Conservation (phyloP, 495 filamentous ascomycete species). For the Hypomontagnella submonticulosa region DNA sequence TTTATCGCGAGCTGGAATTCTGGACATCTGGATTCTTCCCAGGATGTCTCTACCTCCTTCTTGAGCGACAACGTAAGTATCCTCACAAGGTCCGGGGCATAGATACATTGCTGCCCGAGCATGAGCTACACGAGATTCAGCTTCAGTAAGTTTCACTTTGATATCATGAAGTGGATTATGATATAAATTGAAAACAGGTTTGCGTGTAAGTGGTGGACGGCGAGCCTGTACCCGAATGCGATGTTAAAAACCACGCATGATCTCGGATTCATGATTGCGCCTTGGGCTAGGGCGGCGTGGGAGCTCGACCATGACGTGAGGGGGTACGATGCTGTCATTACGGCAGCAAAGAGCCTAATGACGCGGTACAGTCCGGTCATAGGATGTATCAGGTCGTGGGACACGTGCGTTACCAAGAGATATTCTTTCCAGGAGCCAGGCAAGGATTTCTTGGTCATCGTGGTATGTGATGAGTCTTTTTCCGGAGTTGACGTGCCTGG, state of each 20-base stretch:
- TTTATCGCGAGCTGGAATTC: slow-evolving; percentile 53
- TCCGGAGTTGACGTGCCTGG: background rate
- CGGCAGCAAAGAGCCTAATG: slow-evolving; percentile 53
- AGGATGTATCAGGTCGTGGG: slow-evolving; percentile 55
- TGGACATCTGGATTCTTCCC: slow-evolving; percentile 62
- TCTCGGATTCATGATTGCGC: slow-evolving; percentile 59
- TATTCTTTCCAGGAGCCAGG: slow-evolving; percentile 39
- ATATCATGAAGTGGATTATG: background rate
- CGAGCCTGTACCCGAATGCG: slow-evolving; percentile 52
- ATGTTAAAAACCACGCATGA: slow-evolving; percentile 55
- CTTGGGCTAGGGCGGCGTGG: slow-evolving; percentile 53
- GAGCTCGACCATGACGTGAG: slow-evolving; percentile 47
- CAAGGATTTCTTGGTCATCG: slow-evolving; percentile 55
- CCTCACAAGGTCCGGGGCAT: slow-evolving; percentile 4
- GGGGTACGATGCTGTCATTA: slow-evolving; percentile 41
- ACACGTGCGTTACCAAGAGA: slow-evolving; percentile 47
- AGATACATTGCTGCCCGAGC: background rate
- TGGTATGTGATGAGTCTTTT: slow-evolving; percentile 29
- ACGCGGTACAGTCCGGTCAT: slow-evolving; percentile 51
- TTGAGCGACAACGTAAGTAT: slow-evolving; percentile 46
- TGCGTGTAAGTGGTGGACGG: slow-evolving; percentile 48
- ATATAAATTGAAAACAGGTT: slow-evolving; percentile 1
- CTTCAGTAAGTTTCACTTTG: slow-evolving; percentile 43
- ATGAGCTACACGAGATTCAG: slow-evolving; percentile 11
- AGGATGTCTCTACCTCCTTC: slow-evolving; percentile 48